Percentiles rank a stretch among this genome's conserved stretches.
Conservation (phyloP, 352 stramenopile genomes). For the Globisporangium splendens region DNA sequence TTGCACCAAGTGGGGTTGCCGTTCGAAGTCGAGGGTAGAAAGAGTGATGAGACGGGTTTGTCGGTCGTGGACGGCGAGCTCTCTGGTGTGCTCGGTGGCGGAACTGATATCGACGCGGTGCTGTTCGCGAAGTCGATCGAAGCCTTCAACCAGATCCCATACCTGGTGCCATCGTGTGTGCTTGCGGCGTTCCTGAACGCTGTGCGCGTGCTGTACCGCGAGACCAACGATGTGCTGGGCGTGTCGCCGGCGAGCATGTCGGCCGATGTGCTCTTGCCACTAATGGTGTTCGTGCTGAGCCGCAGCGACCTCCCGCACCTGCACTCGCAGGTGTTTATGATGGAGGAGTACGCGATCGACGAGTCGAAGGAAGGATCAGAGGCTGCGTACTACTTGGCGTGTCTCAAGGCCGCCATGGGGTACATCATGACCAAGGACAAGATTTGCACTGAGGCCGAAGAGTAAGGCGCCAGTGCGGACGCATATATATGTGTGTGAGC, state of each 20-base stretch:
- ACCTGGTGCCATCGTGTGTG: slow-evolving; percentile 70
- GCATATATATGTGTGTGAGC: slow-evolving; percentile 14
- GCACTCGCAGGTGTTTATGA: slow-evolving; percentile 72
- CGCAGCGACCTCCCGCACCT: slow-evolving; percentile 64
- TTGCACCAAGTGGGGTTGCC: slow-evolving; percentile 60
- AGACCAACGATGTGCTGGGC: slow-evolving; percentile 42
- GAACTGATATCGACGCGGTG: slow-evolving; percentile 11
- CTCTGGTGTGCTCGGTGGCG: not conserved
- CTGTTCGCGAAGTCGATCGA: slow-evolving; percentile 55
- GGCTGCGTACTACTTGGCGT: slow-evolving; percentile 80
- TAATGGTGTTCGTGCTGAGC: slow-evolving; percentile 74
- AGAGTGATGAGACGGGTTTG: not conserved
- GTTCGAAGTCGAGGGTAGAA: slow-evolving; percentile 22
- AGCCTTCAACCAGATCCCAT: slow-evolving; percentile 65
- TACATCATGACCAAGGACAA: slow-evolving; percentile 57
- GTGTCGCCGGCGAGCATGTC: slow-evolving; percentile 58
- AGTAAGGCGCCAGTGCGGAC: slow-evolving; percentile 8
- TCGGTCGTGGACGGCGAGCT: slow-evolving; percentile 5
- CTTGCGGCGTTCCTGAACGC: slow-evolving; percentile 55
- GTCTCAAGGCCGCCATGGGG: slow-evolving; percentile 69
- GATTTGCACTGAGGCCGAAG: not conserved
- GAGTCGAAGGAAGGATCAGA: slow-evolving; percentile 66
- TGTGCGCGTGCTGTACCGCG: slow-evolving; percentile 65
- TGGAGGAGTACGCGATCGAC: slow-evolving; percentile 78
- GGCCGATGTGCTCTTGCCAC: slow-evolving; percentile 70